Evolutionary conservation across 2,329 filamentous ascomycete species (phyloP).

Genomic region (Laburnicola sp.): DNA sequence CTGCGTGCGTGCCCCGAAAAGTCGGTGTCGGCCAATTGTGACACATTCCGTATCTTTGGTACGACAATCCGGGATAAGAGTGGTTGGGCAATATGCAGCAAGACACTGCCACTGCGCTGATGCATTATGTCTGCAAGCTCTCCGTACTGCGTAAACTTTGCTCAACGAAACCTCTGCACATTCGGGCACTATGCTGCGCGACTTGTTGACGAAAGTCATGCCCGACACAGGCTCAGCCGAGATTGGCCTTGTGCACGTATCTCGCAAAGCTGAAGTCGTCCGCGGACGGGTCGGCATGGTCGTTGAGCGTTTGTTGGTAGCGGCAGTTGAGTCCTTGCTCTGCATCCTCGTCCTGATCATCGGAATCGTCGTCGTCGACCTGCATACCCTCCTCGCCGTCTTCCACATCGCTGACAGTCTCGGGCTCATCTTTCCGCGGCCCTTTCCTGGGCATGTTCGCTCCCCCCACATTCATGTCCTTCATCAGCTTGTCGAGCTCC

Average conservation of each 20-base stretch:
- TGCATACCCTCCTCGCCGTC: constrained; percentile 56
- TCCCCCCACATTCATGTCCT: constrained; percentile 72
- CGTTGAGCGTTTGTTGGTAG: constrained; percentile 74
- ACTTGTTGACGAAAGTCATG: background rate
- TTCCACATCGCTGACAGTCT: constrained; percentile 56
- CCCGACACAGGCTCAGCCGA: constrained; percentile 30
- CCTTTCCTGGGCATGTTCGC: constrained; percentile 38
- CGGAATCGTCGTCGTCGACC: constrained; percentile 57
- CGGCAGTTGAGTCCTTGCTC: constrained; percentile 69
- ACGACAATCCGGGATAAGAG: no score
- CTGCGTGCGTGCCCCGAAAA: no score
- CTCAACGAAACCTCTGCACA: background rate
- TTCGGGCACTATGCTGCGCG: constrained; percentile 4
- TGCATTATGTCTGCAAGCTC: background rate
- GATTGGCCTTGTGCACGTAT: constrained; percentile 49
- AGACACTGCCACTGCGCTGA: background rate
- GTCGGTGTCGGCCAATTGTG: no score
- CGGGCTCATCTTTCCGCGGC: constrained; percentile 49
- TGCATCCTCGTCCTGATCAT: constrained; percentile 60
- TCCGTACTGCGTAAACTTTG: background rate
- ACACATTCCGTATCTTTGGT: no score
- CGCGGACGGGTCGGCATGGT: constrained; percentile 46
- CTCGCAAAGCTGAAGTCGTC: constrained; percentile 57
- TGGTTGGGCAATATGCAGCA: background rate
- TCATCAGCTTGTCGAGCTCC: constrained; percentile 91